Conservation (phyloP, 1,284 basidiomycete species). For the Ustilago loliicola region DNA sequence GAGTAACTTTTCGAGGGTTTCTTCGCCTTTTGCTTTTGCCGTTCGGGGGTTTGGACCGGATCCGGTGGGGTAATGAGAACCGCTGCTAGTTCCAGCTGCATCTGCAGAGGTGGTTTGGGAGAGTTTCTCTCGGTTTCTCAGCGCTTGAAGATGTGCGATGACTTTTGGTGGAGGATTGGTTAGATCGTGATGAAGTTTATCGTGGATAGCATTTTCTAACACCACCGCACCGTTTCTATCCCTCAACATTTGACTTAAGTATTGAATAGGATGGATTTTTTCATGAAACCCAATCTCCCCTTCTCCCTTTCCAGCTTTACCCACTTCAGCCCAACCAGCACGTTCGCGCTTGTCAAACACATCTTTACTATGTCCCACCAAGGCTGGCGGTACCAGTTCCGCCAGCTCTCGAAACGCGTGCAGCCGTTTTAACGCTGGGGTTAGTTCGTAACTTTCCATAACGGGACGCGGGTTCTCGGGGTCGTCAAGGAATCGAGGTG, state of each 20-base stretch:
- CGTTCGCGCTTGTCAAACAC: conserved; percentile 1
- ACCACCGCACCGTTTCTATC: conserved; percentile 10
- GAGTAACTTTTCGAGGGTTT: conserved; percentile 6
- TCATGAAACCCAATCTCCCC: neutral
- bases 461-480: neutral
- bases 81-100: too few species aligned
- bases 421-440: neutral
- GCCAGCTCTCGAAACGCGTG: conserved; percentile 11
- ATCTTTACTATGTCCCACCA: conserved; percentile 5
- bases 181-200: neutral
- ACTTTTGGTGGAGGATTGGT: conserved; percentile 1
- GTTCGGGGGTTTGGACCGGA: neutral
- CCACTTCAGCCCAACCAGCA: neutral
- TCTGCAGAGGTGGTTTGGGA: too few species aligned
- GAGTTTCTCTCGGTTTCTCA: neutral
- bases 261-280: conserved; percentile 33
- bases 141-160: neutral
- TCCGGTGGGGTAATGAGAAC: too few species aligned
- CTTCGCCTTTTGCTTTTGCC: neutral
- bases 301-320: neutral
- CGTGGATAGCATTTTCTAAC: conserved; percentile 27
- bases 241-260: conserved; percentile 15
- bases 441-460: neutral
- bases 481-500: conserved; percentile 6
- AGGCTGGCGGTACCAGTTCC: conserved; percentile 3